Base-by-base conservation (phyloP, 2,329 filamentous ascomycete species). In the Pseudogymnoascus sp. region DNA sequence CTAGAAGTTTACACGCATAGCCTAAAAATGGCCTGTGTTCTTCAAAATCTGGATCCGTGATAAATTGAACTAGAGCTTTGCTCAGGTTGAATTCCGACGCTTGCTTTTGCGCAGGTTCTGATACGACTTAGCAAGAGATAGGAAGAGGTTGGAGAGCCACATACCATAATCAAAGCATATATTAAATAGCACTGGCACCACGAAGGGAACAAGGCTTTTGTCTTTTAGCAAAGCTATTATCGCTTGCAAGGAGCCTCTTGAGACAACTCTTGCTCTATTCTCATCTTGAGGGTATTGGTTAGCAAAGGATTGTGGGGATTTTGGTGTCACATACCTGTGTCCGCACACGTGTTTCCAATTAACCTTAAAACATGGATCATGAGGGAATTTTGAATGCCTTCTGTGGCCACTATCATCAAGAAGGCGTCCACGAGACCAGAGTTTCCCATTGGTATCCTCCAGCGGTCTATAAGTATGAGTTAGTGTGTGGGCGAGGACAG, bases 81-180 rank as follows among this genome's bases (percentile, higher is more conserved):
- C 79, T 84, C 21, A 88, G 73, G 3, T 75, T 73, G 3, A 79
- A 79, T 64, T 83, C 73, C 8, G 80, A 84, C 11, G 83, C 83
- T 7, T 83, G 78, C 12, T 75, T 71, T 67, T 88, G 85, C 14
- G 84, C 83, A 65, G 72, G 71, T 67, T 71, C 84, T 87, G 61
- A 16, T 16, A 2, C 52, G 28, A 59, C 65, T 23, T 18, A 58
- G 12, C 28, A 18, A 62, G 23, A 31, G 1, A 9, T 31, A 6
- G 40, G 4, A 72, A 45, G 73, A 69, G 58, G 18, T 28, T 23
- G 3, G 1, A n/a, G 4, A 23, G 4, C 4, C 49, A 43, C 78
- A 73, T 70, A 87, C 84, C 83, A 69, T 86, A 87, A 69, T 88
- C 85, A 12, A 87, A 79, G 62, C 84, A 80, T 58, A 86, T 78